Conservation (phyloP, 768 basidiomycete genomes). For the Leccinum pellstonianum region DNA sequence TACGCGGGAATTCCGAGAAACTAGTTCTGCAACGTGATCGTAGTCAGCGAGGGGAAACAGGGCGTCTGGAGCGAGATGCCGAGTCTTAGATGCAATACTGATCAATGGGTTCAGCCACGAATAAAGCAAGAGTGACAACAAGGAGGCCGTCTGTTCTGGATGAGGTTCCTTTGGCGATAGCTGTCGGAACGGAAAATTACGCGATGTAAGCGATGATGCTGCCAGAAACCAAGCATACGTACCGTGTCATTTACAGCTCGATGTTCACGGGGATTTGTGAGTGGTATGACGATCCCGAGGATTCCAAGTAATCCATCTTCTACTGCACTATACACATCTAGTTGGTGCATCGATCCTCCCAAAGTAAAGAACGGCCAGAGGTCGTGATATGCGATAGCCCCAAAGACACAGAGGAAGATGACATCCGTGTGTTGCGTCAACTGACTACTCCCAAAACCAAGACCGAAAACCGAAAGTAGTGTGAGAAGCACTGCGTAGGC, state of each 20-base stretch:
- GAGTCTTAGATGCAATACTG: slow-evolving; percentile 37
- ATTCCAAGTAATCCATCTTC: slow-evolving; percentile 1
- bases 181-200: slow-evolving; percentile 9
- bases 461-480: neutral
- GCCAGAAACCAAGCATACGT: neutral
- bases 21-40: slow-evolving; percentile 34
- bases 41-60: slow-evolving; percentile 53
- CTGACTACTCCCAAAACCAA: neutral
- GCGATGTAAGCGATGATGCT: neutral
- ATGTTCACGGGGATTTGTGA: slow-evolving; percentile 5
- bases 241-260: slow-evolving; percentile 1
- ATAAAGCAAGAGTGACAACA: slow-evolving; percentile 39
- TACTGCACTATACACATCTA: neutral
- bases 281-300: slow-evolving; percentile 10
- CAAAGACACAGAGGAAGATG: slow-evolving; percentile 6
- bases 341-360: neutral
- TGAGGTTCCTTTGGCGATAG: slow-evolving; percentile 16
- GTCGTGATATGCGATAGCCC: neutral
- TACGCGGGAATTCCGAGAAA: slow-evolving; percentile 31
- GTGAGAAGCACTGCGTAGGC: slow-evolving; percentile 9
- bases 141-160: slow-evolving; percentile 42
- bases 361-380: slow-evolving; percentile 13
- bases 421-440: slow-evolving; percentile 18
- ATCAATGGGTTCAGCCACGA: slow-evolving; percentile 54
- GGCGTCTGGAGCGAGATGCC: slow-evolving; percentile 42